Evolutionary conservation across 1,284 basidiomycete genomes (phyloP).

Genomic region (Austroboletus novae-zelandiae): DNA sequence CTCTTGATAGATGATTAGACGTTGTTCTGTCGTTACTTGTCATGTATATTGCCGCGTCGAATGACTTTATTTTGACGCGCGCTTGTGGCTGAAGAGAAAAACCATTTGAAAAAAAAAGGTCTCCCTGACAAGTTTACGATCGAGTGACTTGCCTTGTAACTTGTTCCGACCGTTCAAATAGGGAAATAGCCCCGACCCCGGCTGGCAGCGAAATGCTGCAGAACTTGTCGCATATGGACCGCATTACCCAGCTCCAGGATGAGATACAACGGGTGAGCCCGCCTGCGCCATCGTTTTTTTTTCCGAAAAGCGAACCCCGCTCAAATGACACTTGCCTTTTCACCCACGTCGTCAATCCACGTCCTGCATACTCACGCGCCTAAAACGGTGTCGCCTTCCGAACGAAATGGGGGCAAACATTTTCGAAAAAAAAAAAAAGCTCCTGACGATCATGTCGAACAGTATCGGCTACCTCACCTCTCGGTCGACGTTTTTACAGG

Average conservation of each 20-base stretch:
- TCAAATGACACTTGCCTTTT: too few species aligned
- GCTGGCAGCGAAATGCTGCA: conserved; percentile 66
- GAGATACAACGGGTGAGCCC: conserved; percentile 72
- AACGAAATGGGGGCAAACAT: too few species aligned
- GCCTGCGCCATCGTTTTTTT: not conserved
- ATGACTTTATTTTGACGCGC: too few species aligned
- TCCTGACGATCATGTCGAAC: conserved; percentile 80
- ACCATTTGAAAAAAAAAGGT: too few species aligned
- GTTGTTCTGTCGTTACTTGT: too few species aligned
- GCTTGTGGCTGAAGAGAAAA: too few species aligned
- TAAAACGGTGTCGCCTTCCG: too few species aligned
- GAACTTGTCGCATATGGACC: conserved; percentile 85
- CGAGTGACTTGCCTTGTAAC: conserved; percentile 9
- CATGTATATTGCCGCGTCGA: too few species aligned
- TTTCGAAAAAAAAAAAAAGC: conserved; percentile 38
- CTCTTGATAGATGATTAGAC: too few species aligned
- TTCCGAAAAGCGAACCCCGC: too few species aligned
- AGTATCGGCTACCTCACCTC: conserved; percentile 73
- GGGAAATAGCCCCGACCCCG: conserved; percentile 1
- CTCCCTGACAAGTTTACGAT: conserved; percentile 2
- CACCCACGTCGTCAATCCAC: too few species aligned
- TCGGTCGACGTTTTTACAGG: conserved; percentile 68
- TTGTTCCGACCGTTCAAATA: conserved; percentile 1
- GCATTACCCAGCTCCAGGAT: conserved; percentile 85
- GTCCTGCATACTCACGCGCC: too few species aligned